Evolutionary conservation across 176 grass and related monocot genomes (phyloP), one percentile per base, ranked within the genome.

Genomic region (Ensete ventricosum): DNA sequence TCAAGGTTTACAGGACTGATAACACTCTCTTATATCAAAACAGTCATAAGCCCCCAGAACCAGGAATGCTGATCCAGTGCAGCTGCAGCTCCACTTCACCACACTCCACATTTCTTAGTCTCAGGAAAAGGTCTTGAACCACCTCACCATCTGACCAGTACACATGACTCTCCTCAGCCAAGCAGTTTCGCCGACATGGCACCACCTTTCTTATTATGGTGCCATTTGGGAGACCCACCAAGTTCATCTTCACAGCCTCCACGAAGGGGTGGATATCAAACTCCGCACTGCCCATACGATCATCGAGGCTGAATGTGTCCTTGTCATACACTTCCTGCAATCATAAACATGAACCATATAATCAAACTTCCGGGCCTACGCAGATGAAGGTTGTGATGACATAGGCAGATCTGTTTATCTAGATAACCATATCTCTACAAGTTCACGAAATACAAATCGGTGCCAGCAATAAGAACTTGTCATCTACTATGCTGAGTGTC

Each of bases 261-360:
- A 86, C 48, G 24, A 96, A 59, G 0, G 83, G 54, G 23, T 82
- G 77, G 14, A 96, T 53, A 64, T 89, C 84, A 5, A 96, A 83
- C 78, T 96, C 89, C 11, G 92, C 92, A 0, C 88, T 82, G 0
- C 92, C 92, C 92, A 96, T 96, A 2, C 0, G 1, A 67, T 96
- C 92, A 19, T 96, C 89, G 2, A 73, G 88, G 20, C 77, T 92
- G 50, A 96, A 77, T 2, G 59, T 85, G 76, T 92, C 89, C 73
- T 89, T 87, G 73, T 96, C 89, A 3, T 87, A 89, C 11, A 92
- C 89, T 85, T 92, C 72, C 92, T 96, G 78, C 25, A 72, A 52
- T 48, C 11, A 78, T 29, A 22, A 67, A 16, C 48, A 74, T 65
- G 0, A 20, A 48, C 50, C 62, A 17, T 73, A 50, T 6, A 43